Base-by-base conservation (phyloP, 805 yeast genomes). In the Candida nitratophila region DNA sequence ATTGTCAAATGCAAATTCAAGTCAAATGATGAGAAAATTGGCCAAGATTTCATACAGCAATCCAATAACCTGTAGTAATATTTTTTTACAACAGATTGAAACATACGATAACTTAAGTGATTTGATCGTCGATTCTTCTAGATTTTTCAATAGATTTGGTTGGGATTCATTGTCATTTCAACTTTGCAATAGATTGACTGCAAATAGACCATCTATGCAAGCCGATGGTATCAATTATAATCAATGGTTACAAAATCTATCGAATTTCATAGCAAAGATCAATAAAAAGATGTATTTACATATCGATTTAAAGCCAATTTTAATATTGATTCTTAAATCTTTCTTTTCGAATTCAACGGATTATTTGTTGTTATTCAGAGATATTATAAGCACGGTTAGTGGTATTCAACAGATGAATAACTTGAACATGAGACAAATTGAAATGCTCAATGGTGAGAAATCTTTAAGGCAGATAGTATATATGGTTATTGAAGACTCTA, bases 101-200 rank as follows among this genome's bases (percentile, higher is more conserved):
- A 87, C 93, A 66, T 91, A 91, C 58, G 96, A 85, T 56, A 91
- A 91, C 56, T 74, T 91, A 49, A 84, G 83, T 38, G 80, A 78
- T 33, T 69, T 91, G 45, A 79, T 91, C 7, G 89, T 87, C 10
- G 83, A 83, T 39, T 77, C 93, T 7, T 88, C 96, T 0, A 68
- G 79, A 35, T 83, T 77, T 55, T 87, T 88, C 58, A 83, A 81
- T 41, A 73, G 66, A 5, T 82, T 83, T 54, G 88, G 89, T 0
- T 88, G 95, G 89, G 98, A 91, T 60, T 85, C 80, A 2, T 62
- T 91, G 27, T 82, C 90, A 4, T 80, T 78, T 54, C 88, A 84
- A 1, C 63, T 90, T 3, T 66, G 90, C 55, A 73, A 78, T 55
- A 76, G 93, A 50, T 68, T 91, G 20, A 78, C 90, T 1, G 61